A percentile compares a stretch with the other conserved stretches of the same genome.
Evolutionary conservation across 768 basidiomycete genomes (phyloP).

Genomic region (Tylopilus rubrobrunneus): DNA sequence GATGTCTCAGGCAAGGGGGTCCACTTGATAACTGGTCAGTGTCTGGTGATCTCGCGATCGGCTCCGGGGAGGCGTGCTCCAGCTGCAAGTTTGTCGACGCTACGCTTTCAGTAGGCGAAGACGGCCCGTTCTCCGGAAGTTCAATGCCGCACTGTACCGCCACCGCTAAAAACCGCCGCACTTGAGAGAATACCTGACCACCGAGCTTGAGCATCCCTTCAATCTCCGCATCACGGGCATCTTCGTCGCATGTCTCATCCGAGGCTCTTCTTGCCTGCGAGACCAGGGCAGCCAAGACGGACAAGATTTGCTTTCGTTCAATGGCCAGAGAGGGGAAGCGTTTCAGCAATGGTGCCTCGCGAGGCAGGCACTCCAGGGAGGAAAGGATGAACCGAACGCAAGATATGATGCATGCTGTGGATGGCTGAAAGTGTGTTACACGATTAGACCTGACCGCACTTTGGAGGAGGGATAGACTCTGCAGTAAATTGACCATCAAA

Average conservation of each 20-base stretch:
- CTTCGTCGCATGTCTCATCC: conserved; percentile 42
- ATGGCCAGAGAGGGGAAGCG: conserved; percentile 62
- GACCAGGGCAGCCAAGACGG: conserved; percentile 78
- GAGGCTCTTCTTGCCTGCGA: conserved; percentile 70
- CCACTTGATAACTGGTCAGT: conserved; percentile 5
- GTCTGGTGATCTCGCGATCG: conserved; percentile 8
- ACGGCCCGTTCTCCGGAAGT: conserved; percentile 50
- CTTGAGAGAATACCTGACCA: conserved; percentile 75
- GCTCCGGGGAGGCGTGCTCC: conserved; percentile 16
- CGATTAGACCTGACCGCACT: conserved; percentile 78
- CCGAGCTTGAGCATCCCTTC: conserved; percentile 78
- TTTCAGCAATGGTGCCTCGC: conserved; percentile 72
- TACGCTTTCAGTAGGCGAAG: conserved; percentile 20
- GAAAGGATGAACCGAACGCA: conserved; percentile 86
- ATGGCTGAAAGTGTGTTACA: conserved; percentile 83
- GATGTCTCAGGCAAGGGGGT: conserved; percentile 33
- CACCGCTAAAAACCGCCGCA: conserved; percentile 74
- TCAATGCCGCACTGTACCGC: conserved; percentile 73
- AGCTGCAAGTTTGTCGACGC: conserved; percentile 13
- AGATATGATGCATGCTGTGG: conserved; percentile 92
- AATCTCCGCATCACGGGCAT: conserved; percentile 52
- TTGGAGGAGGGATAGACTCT: conserved; percentile 82
- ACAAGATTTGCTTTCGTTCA: conserved; percentile 79
- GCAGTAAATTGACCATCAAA: conserved; percentile 79
- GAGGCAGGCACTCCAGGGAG: conserved; percentile 77